Evolutionary conservation across 1,139 yeast species (phyloP).

Genomic region (Sugiyamaella neomexicana): DNA sequence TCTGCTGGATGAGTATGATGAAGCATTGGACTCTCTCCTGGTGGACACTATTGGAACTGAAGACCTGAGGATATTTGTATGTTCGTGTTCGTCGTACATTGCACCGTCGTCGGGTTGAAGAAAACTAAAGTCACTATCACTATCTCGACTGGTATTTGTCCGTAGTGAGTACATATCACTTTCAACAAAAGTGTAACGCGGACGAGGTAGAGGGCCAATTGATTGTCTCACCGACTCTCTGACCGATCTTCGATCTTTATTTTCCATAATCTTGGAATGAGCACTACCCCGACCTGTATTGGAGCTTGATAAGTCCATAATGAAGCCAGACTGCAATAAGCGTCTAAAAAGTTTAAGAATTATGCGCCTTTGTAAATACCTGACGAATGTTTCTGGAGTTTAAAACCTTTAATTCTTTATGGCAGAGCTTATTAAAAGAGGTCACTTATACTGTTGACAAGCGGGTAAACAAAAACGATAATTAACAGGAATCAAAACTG

Average conservation of each 20-base stretch:
- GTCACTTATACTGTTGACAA: not conserved
- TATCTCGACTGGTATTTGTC: constrained; percentile 18
- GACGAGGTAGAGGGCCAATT: constrained; percentile 17
- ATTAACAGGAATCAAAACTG: no score
- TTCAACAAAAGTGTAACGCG: constrained; percentile 24
- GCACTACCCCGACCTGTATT: not conserved
- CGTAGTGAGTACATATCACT: constrained; percentile 21
- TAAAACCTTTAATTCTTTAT: no score
- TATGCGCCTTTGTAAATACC: not conserved
- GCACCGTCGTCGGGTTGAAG: constrained; percentile 20
- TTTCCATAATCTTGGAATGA: constrained; percentile 15
- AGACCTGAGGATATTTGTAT: constrained; percentile 8
- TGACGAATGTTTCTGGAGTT: not conserved
- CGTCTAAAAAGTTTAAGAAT: not conserved
- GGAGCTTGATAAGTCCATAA: constrained; percentile 6
- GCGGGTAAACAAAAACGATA: no score
- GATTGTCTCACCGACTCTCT: constrained; percentile 19
- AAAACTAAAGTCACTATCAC: constrained; percentile 27
- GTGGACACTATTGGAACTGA: constrained; percentile 6
- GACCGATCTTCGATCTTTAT: constrained; percentile 20
- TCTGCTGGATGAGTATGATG: constrained; percentile 2
- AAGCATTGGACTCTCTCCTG: constrained; percentile 4
- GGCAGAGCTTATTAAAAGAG: not conserved
- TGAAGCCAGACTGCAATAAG: not conserved
- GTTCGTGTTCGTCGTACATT: constrained; percentile 17